These are phyloP conservation scores for Elsinoe arachidis DNA, from an alignment of 2,329 filamentous ascomycete species.

Conservation along the genomic window DNA sequence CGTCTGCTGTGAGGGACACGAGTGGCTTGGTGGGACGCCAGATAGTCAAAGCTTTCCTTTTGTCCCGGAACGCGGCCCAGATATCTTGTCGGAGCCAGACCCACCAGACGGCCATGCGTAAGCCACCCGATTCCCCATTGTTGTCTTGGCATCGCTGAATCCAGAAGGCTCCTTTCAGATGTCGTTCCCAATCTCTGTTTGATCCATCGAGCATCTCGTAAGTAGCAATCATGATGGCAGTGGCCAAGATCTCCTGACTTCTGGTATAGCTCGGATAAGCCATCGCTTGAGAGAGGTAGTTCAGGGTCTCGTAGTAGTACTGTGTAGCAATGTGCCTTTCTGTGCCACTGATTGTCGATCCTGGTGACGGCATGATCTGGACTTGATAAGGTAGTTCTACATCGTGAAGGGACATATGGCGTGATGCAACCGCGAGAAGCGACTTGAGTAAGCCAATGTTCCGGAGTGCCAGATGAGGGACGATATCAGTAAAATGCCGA, in stretches of 20 bases:
- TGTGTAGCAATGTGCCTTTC: slow-evolving; percentile 32
- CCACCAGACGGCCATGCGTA: slow-evolving; percentile 56
- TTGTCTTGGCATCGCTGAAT: slow-evolving; percentile 55
- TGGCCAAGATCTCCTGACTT: slow-evolving; percentile 51
- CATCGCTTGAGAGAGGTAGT: slow-evolving; percentile 53
- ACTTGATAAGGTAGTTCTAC: background rate
- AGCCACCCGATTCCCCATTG: slow-evolving; percentile 48
- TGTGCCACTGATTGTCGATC: slow-evolving; percentile 15
- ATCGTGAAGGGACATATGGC: slow-evolving; percentile 33
- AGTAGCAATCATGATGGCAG: slow-evolving; percentile 51
- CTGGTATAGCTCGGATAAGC: slow-evolving; percentile 49
- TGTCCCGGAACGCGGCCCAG: slow-evolving; percentile 55
- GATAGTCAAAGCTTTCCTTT: slow-evolving; percentile 48
- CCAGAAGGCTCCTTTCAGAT: slow-evolving; percentile 58
- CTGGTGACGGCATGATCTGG: slow-evolving; percentile 17
- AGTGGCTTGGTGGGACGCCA: slow-evolving; percentile 48
- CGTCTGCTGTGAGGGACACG: slow-evolving; percentile 42
- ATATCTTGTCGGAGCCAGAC: slow-evolving; percentile 58
- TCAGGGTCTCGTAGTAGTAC: slow-evolving; percentile 56
- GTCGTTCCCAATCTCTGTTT: slow-evolving; percentile 51
- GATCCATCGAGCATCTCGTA: slow-evolving; percentile 59
- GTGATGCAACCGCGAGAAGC: slow-evolving; percentile 46
- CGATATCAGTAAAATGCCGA: slow-evolving; percentile 27
- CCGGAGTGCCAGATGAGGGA: slow-evolving; percentile 34
- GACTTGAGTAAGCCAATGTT: slow-evolving; percentile 49